Percentiles rank a stretch among this genome's conserved stretches.
phyloP scores from a whole-genome alignment of 345 rosid species.

The Euphorbia tirucalli region DNA sequence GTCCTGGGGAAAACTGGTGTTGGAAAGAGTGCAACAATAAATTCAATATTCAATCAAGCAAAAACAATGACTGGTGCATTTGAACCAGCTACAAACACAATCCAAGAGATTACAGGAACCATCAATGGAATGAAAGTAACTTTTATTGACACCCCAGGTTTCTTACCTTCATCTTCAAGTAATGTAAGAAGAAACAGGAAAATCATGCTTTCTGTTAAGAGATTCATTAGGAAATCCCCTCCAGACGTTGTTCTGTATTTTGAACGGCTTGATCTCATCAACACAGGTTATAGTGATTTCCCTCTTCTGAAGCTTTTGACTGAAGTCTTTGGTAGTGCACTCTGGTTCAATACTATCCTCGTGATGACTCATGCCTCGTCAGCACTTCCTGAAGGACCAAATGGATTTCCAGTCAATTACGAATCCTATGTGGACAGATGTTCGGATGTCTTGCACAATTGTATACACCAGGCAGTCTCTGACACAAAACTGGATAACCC shows the following conservation, averaged over 20 bases:
- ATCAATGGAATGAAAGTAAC: constrained; percentile 67
- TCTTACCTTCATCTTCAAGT: constrained; percentile 50
- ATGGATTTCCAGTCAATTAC: constrained; percentile 57
- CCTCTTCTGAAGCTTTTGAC: constrained; percentile 80
- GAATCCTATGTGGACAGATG: constrained; percentile 73
- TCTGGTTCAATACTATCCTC: constrained; percentile 88
- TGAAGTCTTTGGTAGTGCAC: constrained; percentile 64
- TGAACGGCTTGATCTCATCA: constrained; percentile 74
- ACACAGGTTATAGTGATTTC: constrained; percentile 56
- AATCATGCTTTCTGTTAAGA: constrained; percentile 63
- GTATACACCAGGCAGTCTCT: constrained; percentile 64
- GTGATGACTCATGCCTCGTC: constrained; percentile 85
- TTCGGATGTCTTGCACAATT: constrained; percentile 64
- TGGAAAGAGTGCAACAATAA: constrained; percentile 96
- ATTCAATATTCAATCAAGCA: constrained; percentile 69
- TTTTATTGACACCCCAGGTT: constrained; percentile 92
- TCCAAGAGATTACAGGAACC: constrained; percentile 69
- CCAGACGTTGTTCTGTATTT: constrained; percentile 79
- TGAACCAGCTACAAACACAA: constrained; percentile 58
- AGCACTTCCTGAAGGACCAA: constrained; percentile 64
- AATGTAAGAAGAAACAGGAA: constrained; percentile 66
- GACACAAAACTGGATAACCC: constrained; percentile 77
- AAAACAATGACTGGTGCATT: constrained; percentile 76
- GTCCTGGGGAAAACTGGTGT: constrained; percentile 93
- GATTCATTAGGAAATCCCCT: constrained; percentile 65